phyloP scores from a whole-genome alignment of 306 rosid species.

The Lupinus albus region DNA sequence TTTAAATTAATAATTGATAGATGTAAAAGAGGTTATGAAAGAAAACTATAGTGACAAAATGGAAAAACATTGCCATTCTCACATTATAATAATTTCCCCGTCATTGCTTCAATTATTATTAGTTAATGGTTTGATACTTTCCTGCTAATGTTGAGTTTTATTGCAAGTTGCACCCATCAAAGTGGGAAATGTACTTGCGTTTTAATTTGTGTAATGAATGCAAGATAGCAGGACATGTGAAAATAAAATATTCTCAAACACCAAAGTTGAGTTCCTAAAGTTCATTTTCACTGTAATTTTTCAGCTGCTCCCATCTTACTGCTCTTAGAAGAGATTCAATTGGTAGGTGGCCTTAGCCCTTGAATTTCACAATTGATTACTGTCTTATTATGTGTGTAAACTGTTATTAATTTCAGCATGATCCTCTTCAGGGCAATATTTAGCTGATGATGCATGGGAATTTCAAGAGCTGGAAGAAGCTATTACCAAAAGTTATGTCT shows the following conservation, averaged over 20 bases:
- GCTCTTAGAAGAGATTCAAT: slow-evolving; percentile 94
- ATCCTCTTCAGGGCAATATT: slow-evolving; percentile 68
- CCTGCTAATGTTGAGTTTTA: slow-evolving; percentile 5
- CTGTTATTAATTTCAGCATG: slow-evolving; percentile 19
- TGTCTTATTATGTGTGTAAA: neutral
- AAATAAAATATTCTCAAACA: slow-evolving; percentile 20
- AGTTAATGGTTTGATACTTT: slow-evolving; percentile 8
- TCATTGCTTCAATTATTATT: slow-evolving; percentile 9
- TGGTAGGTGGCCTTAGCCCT: slow-evolving; percentile 55
- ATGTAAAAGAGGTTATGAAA: neutral
- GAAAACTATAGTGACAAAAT: slow-evolving; percentile 6
- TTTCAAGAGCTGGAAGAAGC: slow-evolving; percentile 86
- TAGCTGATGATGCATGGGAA: slow-evolving; percentile 94
- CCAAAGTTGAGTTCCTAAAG: slow-evolving; percentile 13
- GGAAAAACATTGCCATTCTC: neutral
- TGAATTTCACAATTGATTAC: slow-evolving; percentile 27
- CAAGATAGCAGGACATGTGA: slow-evolving; percentile 1
- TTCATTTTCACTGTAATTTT: slow-evolving; percentile 40
- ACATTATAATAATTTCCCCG: neutral
- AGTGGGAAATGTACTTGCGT: neutral
- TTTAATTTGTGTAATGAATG: neutral
- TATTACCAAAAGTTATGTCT: slow-evolving; percentile 69
- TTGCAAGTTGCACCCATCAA: neutral
- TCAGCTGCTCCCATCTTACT: slow-evolving; percentile 92
- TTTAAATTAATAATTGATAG: neutral